Conservation (phyloP, 2,329 filamentous ascomycete genomes). For the Arthroderma sp. region DNA sequence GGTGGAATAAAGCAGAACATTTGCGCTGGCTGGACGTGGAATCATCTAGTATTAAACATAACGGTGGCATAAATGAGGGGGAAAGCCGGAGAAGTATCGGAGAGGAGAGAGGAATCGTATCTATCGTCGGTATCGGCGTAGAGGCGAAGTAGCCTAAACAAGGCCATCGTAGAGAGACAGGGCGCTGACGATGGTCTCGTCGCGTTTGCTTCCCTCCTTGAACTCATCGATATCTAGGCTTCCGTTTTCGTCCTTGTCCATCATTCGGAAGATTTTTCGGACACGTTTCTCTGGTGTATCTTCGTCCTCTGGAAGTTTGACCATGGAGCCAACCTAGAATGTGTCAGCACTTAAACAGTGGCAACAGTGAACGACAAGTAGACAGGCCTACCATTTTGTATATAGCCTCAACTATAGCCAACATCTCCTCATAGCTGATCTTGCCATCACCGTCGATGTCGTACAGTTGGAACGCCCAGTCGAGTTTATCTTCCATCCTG, state of each 20-base stretch:
- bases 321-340: slow-evolving; percentile 86
- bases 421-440: slow-evolving; percentile 98
- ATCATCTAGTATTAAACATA: not conserved
- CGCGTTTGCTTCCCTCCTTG: slow-evolving; percentile 96
- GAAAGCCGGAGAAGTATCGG: too few relatives aligned
- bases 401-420: slow-evolving; percentile 95
- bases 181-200: slow-evolving; percentile 96
- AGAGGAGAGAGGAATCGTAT: too few relatives aligned
- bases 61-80: not conserved
- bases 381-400: slow-evolving; percentile 79
- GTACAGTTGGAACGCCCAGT: slow-evolving; percentile 98
- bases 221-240: slow-evolving; percentile 95
- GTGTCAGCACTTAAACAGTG: not conserved
- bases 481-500: slow-evolving; percentile 98
- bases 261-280: slow-evolving; percentile 97
- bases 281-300: slow-evolving; percentile 98
- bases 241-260: slow-evolving; percentile 99
- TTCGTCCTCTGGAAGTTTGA: slow-evolving; percentile 95
- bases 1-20: too few relatives aligned
- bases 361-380: not conserved
- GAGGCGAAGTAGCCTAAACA: slow-evolving; percentile 42
- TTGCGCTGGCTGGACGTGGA: too few relatives aligned
- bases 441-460: slow-evolving; percentile 98
- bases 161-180: slow-evolving; percentile 91
- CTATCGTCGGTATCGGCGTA: not conserved